These are phyloP conservation scores for Pilasporangium apinafurcum DNA, from an alignment of 352 stramenopile genomes.

Conservation along the genomic window DNA sequence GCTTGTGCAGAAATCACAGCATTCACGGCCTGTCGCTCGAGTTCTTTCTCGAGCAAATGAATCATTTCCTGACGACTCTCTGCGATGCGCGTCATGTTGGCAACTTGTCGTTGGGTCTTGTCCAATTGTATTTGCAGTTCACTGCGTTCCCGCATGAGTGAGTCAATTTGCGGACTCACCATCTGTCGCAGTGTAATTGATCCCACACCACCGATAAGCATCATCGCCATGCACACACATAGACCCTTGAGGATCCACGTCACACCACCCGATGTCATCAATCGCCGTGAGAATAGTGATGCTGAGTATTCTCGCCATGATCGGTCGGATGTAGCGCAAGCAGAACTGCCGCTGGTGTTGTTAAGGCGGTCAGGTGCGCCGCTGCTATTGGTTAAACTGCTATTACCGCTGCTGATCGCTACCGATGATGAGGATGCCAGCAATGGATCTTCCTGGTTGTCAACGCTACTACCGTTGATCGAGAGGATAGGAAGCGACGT, in stretches of 20 bases:
- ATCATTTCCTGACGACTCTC: conserved; percentile 65
- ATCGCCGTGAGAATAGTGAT: no score
- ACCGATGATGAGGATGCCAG: neutral
- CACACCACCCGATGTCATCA: conserved; percentile 12
- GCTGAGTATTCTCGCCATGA: no score
- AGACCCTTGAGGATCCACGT: conserved; percentile 35
- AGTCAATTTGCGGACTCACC: conserved; percentile 71
- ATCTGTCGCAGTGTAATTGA: conserved; percentile 72
- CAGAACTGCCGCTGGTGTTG: no score
- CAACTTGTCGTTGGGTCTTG: conserved; percentile 42
- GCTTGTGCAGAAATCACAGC: conserved; percentile 26
- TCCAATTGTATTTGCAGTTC: conserved; percentile 45
- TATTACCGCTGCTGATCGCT: neutral
- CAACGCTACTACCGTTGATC: no score
- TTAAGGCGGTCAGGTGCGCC: no score
- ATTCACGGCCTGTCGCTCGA: conserved; percentile 54
- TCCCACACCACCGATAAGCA: conserved; percentile 50
- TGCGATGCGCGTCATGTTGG: conserved; percentile 63
- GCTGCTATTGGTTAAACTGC: neutral
- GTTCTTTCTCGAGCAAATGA: conserved; percentile 61
- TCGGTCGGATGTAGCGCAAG: no score
- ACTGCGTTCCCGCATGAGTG: conserved; percentile 49
- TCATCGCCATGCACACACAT: conserved; percentile 40
- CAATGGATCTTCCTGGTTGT: no score
- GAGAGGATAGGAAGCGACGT: no score